These are phyloP conservation scores for Phaeosphaeria sp. DNA, from an alignment of 2,329 filamentous ascomycete species.

Conservation along the genomic window DNA sequence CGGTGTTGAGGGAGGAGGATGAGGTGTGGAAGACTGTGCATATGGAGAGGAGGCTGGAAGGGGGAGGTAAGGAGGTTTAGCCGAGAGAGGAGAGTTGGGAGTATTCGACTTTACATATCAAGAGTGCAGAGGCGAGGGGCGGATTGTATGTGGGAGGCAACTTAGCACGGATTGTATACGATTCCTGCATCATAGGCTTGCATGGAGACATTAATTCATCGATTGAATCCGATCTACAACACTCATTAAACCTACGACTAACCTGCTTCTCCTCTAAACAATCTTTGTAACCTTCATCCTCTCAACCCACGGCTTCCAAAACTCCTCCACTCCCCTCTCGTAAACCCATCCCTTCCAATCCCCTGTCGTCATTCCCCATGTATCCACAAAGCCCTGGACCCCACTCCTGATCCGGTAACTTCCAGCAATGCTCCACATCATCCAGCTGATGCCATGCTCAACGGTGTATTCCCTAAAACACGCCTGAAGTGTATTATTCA, in stretches of 20 bases:
- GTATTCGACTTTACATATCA: no score
- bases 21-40: neutral
- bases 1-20: neutral
- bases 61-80: no score
- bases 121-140: no score
- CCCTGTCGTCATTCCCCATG: slow-evolving; percentile 57
- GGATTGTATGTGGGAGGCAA: no score
- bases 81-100: no score
- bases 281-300: slow-evolving; percentile 45
- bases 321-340: slow-evolving; percentile 53
- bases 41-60: neutral
- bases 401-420: slow-evolving; percentile 56
- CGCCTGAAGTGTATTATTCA: slow-evolving; percentile 55
- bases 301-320: slow-evolving; percentile 60
- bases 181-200: no score
- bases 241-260: no score
- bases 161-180: no score
- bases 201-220: no score
- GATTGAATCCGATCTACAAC: no score
- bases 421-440: slow-evolving; percentile 58
- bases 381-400: slow-evolving; percentile 55
- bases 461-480: slow-evolving; percentile 56
- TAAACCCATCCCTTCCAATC: slow-evolving; percentile 58
- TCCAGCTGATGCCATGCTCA: slow-evolving; percentile 56
- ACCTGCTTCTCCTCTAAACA: neutral